Conservation (phyloP, 148 eudicot species). For the Cornus kousa region DNA sequence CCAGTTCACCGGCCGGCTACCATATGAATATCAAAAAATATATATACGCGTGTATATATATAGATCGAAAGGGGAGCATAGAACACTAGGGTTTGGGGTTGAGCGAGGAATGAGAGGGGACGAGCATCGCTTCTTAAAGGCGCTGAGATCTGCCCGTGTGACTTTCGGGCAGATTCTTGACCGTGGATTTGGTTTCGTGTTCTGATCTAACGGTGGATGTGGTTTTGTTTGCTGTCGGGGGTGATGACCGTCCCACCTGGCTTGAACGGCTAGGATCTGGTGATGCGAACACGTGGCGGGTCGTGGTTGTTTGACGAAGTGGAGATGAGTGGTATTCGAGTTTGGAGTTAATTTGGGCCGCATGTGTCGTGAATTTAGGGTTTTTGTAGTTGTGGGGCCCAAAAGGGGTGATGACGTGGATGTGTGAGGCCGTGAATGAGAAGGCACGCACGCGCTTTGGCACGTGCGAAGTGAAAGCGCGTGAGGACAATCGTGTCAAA, state of each 20-base stretch:
- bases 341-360: constrained; percentile 18
- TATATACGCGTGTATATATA: background rate
- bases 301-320: background rate
- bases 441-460: background rate
- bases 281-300: constrained; percentile 19
- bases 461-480: background rate
- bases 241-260: constrained; percentile 32
- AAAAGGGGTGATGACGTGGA: constrained; percentile 19
- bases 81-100: constrained; percentile 36
- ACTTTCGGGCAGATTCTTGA: constrained; percentile 28
- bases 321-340: background rate
- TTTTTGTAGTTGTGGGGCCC: constrained; percentile 20
- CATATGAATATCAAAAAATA: background rate
- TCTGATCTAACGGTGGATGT: constrained; percentile 28
- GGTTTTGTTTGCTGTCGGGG: constrained; percentile 27
- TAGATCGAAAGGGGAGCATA: background rate
- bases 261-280: constrained; percentile 31
- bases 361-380: constrained; percentile 25
- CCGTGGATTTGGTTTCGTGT: constrained; percentile 17
- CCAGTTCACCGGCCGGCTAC: background rate
- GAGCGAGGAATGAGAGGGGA: constrained; percentile 39
- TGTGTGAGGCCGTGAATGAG: constrained; percentile 5
- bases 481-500: background rate
- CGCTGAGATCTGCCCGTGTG: constrained; percentile 43
- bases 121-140: constrained; percentile 48